Conservation (phyloP, 2,329 filamentous ascomycete species). For the Curvularia verruculosa region DNA sequence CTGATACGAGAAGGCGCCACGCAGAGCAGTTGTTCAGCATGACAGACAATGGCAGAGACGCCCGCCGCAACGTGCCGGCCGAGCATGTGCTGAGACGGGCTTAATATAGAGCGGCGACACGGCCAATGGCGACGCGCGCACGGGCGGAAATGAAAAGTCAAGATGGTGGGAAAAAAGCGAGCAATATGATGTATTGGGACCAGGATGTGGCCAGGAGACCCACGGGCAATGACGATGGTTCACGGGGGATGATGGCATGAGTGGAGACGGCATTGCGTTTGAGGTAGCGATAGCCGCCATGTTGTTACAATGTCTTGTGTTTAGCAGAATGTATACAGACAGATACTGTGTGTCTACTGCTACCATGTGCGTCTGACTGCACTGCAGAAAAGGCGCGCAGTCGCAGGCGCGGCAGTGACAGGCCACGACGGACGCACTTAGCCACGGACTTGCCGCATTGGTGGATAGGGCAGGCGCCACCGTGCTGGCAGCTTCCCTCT, state of each 20-base stretch:
- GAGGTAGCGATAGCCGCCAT: not conserved
- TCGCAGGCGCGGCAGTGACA: not conserved
- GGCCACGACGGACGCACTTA: constrained; percentile 10
- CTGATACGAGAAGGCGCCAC: not conserved
- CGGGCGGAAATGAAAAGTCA: constrained; percentile 15
- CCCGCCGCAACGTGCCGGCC: constrained; percentile 26
- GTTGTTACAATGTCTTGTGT: no score
- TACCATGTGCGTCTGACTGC: no score
- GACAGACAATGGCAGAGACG: not conserved
- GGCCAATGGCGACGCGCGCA: constrained; percentile 26
- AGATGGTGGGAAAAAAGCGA: constrained; percentile 13
- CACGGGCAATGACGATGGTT: not conserved
- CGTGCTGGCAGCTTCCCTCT: constrained; percentile 17
- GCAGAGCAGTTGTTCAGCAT: not conserved
- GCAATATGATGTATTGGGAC: constrained; percentile 20
- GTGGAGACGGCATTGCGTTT: not conserved
- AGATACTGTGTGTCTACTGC: no score
- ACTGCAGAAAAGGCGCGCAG: not conserved
- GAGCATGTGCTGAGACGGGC: constrained; percentile 19
- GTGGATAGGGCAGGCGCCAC: constrained; percentile 14
- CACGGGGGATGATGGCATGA: not conserved
- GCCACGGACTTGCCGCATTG: constrained; percentile 20
- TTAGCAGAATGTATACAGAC: no score
- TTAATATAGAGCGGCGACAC: constrained; percentile 36
- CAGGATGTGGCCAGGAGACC: constrained; percentile 5